Conservation (phyloP, 495 filamentous ascomycete species). For the Articulospora tetracladia region DNA sequence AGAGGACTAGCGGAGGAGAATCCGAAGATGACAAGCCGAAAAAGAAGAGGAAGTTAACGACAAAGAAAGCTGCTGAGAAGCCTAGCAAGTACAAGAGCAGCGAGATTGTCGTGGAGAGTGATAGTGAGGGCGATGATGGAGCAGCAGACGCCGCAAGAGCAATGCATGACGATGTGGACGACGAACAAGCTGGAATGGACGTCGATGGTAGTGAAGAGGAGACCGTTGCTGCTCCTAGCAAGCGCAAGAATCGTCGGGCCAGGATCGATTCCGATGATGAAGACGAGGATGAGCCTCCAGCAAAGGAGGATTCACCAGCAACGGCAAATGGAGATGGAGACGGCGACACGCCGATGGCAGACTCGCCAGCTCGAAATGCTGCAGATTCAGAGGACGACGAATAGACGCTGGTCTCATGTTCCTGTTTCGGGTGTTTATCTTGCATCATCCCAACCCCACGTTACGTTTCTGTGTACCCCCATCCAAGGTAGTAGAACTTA, state of each 20-base stretch:
- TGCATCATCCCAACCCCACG: background rate
- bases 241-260: slow-evolving; percentile 23
- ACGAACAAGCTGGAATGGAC: slow-evolving; percentile 22
- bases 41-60: slow-evolving; percentile 58
- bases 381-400: slow-evolving; percentile 23
- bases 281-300: slow-evolving; percentile 22
- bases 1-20: slow-evolving; percentile 35
- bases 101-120: slow-evolving; percentile 76
- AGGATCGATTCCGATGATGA: slow-evolving; percentile 28
- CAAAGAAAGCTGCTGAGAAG: slow-evolving; percentile 33
- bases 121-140: slow-evolving; percentile 48
- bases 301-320: slow-evolving; percentile 20
- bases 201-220: slow-evolving; percentile 29
- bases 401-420: background rate
- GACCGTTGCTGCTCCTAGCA: slow-evolving; percentile 19
- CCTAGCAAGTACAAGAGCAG: slow-evolving; percentile 69
- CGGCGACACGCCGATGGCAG: slow-evolving; percentile 24
- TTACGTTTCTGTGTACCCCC: background rate
- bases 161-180: slow-evolving; percentile 33
- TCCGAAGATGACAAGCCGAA: slow-evolving; percentile 49
- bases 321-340: slow-evolving; percentile 17
- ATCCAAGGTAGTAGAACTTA: background rate
- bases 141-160: slow-evolving; percentile 41
- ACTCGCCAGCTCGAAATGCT: slow-evolving; percentile 1
- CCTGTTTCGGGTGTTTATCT: background rate